Evolutionary conservation across 345 rosid species (phyloP).

Genomic region (Barbarea vulgaris): DNA sequence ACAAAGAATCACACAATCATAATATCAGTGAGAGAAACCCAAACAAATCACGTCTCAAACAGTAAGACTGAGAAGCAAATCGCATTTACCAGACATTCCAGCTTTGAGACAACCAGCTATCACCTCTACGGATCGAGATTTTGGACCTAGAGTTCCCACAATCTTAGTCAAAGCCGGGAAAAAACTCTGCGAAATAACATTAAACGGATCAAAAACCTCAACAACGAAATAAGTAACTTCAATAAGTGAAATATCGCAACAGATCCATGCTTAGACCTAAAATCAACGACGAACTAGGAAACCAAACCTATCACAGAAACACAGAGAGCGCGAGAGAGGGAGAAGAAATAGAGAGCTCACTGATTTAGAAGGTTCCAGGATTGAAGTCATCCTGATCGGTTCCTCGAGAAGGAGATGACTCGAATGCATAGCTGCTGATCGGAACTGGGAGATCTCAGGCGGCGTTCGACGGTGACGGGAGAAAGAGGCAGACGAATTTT

Average conservation of each 20-base stretch:
- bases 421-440: conserved; percentile 64
- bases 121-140: conserved; percentile 70
- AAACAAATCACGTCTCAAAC: background rate
- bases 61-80: background rate
- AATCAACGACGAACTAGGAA: background rate
- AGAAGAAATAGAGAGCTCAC: conserved; percentile 46
- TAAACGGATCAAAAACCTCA: conserved; percentile 17
- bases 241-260: background rate
- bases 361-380: conserved; percentile 87
- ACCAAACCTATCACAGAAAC: background rate
- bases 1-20: background rate
- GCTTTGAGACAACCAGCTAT: conserved; percentile 76
- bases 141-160: conserved; percentile 85
- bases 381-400: conserved; percentile 97
- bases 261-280: background rate
- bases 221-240: conserved; percentile 2
- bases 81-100: conserved; percentile 75
- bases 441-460: conserved; percentile 27
- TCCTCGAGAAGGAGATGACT: conserved; percentile 92
- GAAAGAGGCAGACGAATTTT: background rate
- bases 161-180: conserved; percentile 95
- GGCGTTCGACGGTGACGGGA: conserved; percentile 1
- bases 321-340: background rate
- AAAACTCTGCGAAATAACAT: conserved; percentile 57
- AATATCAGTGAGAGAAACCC: background rate